Percentiles rank a stretch among this genome's conserved stretches.
Conservation (phyloP, 2,329 filamentous ascomycete species). For the Penicillium sp. region DNA sequence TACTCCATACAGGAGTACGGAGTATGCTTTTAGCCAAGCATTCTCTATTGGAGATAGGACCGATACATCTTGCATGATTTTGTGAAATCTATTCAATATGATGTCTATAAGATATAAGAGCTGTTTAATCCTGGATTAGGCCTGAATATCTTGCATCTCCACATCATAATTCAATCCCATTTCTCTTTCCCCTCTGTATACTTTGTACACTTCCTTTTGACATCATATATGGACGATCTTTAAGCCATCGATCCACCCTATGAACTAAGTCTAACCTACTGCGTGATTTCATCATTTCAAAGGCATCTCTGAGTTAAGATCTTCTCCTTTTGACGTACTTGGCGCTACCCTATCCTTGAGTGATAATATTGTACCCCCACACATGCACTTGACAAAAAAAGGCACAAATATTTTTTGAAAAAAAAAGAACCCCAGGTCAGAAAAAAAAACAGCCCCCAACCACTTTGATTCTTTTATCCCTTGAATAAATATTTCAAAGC, state of each 20-base stretch:
- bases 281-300: slow-evolving; percentile 8
- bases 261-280: background rate
- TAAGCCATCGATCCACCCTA: slow-evolving; percentile 12
- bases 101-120: slow-evolving; percentile 5
- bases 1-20: too few relatives aligned
- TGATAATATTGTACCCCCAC: background rate
- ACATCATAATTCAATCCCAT: background rate
- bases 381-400: background rate
- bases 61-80: background rate
- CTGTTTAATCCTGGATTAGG: background rate
- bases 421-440: background rate
- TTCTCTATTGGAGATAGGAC: slow-evolving; percentile 8
- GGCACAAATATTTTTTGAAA: too few relatives aligned
- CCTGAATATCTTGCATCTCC: background rate
- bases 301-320: background rate
- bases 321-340: background rate
- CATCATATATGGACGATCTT: slow-evolving; percentile 12
- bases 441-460: background rate
- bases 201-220: background rate
- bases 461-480: background rate
- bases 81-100: background rate
- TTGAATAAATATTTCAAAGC: background rate
- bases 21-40: slow-evolving; percentile 8
- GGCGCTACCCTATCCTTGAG: background rate
- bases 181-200: background rate